phyloP scores from a whole-genome alignment of 2,329 filamentous ascomycete genomes.

The Dothiorella sarmentorum region DNA sequence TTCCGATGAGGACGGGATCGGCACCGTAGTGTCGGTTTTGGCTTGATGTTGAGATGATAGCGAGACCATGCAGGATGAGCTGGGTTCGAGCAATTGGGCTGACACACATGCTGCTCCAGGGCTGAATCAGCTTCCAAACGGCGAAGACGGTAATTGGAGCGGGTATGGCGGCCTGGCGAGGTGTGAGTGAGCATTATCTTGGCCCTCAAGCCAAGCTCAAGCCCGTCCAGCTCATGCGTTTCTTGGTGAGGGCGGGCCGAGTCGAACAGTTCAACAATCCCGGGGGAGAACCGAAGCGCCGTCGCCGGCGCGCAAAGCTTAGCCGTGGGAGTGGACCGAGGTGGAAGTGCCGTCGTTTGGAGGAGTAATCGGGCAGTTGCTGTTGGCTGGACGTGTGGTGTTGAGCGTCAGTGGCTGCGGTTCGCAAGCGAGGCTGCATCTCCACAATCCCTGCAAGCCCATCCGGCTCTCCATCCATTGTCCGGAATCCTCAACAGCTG shows the following conservation, averaged over 20 bases:
- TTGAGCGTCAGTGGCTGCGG: neutral
- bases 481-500: neutral
- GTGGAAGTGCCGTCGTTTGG: neutral
- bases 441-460: neutral
- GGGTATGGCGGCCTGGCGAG: neutral
- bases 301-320: neutral
- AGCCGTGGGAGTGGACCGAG: neutral
- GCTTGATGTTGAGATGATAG: neutral
- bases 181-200: neutral
- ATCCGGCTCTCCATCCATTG: slow-evolving; percentile 6
- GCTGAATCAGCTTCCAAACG: neutral
- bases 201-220: neutral
- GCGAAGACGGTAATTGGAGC: neutral
- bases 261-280: no score
- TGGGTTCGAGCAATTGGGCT: neutral
- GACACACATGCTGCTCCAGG: neutral
- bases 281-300: neutral
- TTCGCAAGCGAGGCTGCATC: neutral
- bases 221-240: neutral
- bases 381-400: neutral
- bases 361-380: neutral
- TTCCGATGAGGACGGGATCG: neutral
- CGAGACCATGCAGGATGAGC: neutral
- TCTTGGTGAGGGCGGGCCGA: neutral
- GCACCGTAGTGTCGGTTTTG: neutral